Conservation (phyloP, 208 protist genomes). For the Leptomonas seymouri region DNA sequence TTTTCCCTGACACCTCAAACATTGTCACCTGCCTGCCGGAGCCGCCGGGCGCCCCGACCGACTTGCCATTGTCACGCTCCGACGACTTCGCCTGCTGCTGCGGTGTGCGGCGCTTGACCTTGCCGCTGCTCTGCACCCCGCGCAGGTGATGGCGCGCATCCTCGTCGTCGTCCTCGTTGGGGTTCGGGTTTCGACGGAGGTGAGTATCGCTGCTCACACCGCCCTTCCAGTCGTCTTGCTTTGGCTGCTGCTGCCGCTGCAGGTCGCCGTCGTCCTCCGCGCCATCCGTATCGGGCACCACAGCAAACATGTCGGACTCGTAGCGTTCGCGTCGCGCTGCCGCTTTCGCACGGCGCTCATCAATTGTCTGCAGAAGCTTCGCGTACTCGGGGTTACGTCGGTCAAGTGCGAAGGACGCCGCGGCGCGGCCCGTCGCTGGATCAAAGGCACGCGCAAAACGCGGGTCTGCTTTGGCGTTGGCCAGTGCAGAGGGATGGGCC, state of each 20-base stretch:
- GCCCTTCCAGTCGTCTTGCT: neutral
- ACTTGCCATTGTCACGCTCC: slow-evolving; percentile 12
- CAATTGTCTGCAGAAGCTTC: slow-evolving; percentile 79
- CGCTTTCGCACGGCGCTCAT: slow-evolving; percentile 75
- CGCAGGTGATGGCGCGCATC: slow-evolving; percentile 64
- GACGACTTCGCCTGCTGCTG: slow-evolving; percentile 10
- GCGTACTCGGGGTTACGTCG: slow-evolving; percentile 80
- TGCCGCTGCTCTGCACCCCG: slow-evolving; percentile 82
- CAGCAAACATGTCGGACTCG: slow-evolving; percentile 76
- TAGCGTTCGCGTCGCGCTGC: slow-evolving; percentile 67
- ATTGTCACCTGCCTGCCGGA: slow-evolving; percentile 58
- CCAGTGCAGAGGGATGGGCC: slow-evolving; percentile 24
- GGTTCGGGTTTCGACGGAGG: too few relatives aligned
- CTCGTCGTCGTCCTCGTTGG: slow-evolving; percentile 34
- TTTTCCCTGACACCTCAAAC: slow-evolving; percentile 67
- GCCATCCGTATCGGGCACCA: slow-evolving; percentile 60
- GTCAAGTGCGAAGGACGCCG: slow-evolving; percentile 72
- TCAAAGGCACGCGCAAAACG: slow-evolving; percentile 78
- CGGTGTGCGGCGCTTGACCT: slow-evolving; percentile 18
- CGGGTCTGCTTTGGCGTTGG: slow-evolving; percentile 61
- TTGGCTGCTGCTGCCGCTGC: neutral
- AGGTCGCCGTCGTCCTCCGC: slow-evolving; percentile 13
- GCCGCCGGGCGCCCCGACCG: neutral
- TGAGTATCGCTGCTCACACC: neutral
- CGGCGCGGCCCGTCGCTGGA: slow-evolving; percentile 35